These are phyloP conservation scores for Euphorbia tirucalli DNA, from an alignment of 345 rosid genomes.

Conservation along the genomic window DNA sequence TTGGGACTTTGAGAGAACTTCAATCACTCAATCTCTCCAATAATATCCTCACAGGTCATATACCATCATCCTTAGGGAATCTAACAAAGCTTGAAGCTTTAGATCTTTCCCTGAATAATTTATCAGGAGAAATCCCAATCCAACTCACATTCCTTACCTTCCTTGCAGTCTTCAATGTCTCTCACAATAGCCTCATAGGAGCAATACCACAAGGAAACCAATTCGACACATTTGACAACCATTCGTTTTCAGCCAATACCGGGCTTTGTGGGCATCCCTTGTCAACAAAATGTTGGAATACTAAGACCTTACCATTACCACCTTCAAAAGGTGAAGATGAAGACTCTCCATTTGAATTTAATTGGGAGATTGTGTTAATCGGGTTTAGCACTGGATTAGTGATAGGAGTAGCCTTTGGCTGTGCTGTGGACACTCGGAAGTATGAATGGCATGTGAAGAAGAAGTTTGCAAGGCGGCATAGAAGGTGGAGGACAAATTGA, in stretches of 20 bases:
- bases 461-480: not conserved
- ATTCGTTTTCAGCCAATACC: not conserved
- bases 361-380: not conserved
- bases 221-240: not conserved
- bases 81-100: slow-evolving; percentile 14
- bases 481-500: not conserved
- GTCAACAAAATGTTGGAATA: not conserved
- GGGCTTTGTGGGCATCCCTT: not conserved
- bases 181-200: not conserved
- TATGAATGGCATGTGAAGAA: not conserved
- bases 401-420: not conserved
- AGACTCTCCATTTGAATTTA: not conserved
- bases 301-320: not conserved
- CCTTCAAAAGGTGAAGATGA: not conserved
- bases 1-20: slow-evolving; percentile 9
- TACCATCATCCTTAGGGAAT: slow-evolving; percentile 11
- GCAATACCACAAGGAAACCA: not conserved
- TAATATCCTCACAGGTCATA: slow-evolving; percentile 3
- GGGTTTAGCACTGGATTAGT: not conserved
- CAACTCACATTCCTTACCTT: not conserved
- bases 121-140: slow-evolving; percentile 11
- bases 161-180: slow-evolving; percentile 16
- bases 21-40: slow-evolving; percentile 13
- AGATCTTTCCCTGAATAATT: slow-evolving; percentile 4
- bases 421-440: not conserved